Percentiles rank a stretch among this genome's conserved stretches.
Evolutionary conservation across 805 yeast species (phyloP).

Genomic region (Hanseniaspora occidentalis): DNA sequence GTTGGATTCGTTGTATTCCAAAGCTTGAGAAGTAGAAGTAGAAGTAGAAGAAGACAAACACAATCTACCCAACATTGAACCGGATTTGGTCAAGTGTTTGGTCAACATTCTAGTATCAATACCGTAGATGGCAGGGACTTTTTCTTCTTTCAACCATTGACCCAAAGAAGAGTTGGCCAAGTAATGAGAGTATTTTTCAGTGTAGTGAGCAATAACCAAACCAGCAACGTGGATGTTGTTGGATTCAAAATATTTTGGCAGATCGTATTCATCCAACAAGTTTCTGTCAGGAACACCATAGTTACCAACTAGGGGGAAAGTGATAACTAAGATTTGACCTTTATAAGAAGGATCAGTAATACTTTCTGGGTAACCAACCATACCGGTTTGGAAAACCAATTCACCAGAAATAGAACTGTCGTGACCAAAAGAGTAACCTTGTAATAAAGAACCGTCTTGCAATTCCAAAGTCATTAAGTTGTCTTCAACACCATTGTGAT

Average conservation of each 20-base stretch:
- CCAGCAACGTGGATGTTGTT: constrained; percentile 91
- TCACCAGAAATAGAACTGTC: constrained; percentile 80
- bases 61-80: constrained; percentile 87
- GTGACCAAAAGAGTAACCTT: constrained; percentile 97
- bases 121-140: constrained; percentile 93
- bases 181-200: constrained; percentile 77
- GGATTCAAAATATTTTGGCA: constrained; percentile 92
- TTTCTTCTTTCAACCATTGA: constrained; percentile 83
- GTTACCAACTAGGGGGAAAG: constrained; percentile 95
- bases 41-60: constrained; percentile 40
- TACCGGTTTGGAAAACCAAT: constrained; percentile 97
- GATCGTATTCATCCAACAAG: constrained; percentile 54
- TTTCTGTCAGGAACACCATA: constrained; percentile 96
- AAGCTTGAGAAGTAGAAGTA: constrained; percentile 14
- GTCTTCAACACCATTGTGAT: constrained; percentile 50
- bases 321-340: constrained; percentile 93
- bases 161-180: constrained; percentile 89
- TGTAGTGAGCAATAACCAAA: constrained; percentile 89
- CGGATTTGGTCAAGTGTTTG: constrained; percentile 81
- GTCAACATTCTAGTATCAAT: constrained; percentile 94
- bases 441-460: constrained; percentile 72
- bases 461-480: constrained; percentile 79
- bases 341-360: constrained; percentile 97
- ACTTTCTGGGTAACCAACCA: constrained; percentile 98
- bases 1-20: constrained; percentile 22